These are phyloP conservation scores for Ploettnerulaceae sp. DNA, from an alignment of 2,329 filamentous ascomycete species.

Conservation along the genomic window DNA sequence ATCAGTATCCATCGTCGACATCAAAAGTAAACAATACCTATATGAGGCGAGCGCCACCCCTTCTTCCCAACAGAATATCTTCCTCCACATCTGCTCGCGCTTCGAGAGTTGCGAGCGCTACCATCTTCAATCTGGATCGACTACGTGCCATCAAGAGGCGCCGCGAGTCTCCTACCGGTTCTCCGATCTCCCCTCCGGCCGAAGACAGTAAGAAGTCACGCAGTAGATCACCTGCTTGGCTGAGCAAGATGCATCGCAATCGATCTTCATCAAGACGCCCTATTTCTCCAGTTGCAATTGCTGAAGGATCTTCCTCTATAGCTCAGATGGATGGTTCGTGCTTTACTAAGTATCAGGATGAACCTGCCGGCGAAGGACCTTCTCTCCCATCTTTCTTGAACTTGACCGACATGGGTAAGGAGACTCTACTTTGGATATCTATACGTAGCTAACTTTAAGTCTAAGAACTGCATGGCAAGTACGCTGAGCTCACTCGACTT, in stretches of 20 bases:
- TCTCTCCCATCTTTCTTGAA: slow-evolving; percentile 49
- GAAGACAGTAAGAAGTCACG: slow-evolving; percentile 17
- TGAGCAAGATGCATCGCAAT: slow-evolving; percentile 29
- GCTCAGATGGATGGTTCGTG: slow-evolving; percentile 18
- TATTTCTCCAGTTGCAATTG: slow-evolving; percentile 19
- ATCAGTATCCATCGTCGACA: slow-evolving; percentile 2
- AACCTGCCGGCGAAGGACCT: slow-evolving; percentile 7
- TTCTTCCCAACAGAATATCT: neutral
- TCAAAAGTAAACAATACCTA: neutral
- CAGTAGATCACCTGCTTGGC: slow-evolving; percentile 29
- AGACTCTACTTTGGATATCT: neutral
- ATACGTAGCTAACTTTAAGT: slow-evolving; percentile 12
- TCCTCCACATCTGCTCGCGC: slow-evolving; percentile 12
- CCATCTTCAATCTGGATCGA: slow-evolving; percentile 29
- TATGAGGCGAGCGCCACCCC: slow-evolving; percentile 10
- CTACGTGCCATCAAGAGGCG: slow-evolving; percentile 32
- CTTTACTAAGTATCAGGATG: slow-evolving; percentile 11
- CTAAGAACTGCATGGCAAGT: slow-evolving; percentile 52
- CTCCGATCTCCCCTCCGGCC: slow-evolving; percentile 8
- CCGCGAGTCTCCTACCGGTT: slow-evolving; percentile 24
- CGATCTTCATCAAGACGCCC: slow-evolving; percentile 27
- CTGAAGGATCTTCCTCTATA: slow-evolving; percentile 8
- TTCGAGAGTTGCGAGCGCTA: slow-evolving; percentile 14
- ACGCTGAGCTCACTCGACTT: slow-evolving; percentile 57
- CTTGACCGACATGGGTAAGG: slow-evolving; percentile 44